A percentile compares a stretch with the other conserved stretches of the same genome.
Conservation (phyloP, 2,329 filamentous ascomycete species). For the Aspergillus niger region DNA sequence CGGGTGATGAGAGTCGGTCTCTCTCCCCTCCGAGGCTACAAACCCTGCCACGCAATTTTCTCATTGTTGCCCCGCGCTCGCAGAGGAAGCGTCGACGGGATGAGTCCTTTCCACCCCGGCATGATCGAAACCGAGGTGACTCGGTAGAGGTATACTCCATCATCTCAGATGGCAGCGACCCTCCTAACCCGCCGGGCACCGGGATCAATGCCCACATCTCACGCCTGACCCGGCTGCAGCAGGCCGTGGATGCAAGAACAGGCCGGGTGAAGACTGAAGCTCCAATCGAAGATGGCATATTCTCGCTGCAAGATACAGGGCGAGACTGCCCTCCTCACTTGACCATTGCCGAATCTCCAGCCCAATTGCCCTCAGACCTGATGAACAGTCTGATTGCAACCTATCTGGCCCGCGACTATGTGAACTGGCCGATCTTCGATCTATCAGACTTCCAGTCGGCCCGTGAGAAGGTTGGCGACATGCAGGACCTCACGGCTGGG, state of each 20-base stretch:
- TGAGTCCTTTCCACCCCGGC: neutral
- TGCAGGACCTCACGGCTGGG: conserved; percentile 8
- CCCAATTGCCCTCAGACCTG: conserved; percentile 17
- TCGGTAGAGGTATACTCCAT: conserved; percentile 5
- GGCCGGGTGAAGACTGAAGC: conserved; percentile 15
- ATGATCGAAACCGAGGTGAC: neutral
- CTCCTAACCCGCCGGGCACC: neutral
- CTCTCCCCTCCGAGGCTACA: neutral
- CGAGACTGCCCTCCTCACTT: neutral
- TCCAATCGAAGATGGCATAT: neutral
- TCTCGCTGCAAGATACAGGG: neutral
- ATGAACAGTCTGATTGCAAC: conserved; percentile 21
- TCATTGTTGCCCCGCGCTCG: neutral
- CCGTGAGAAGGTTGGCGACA: conserved; percentile 15
- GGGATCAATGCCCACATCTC: neutral
- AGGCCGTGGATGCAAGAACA: conserved; percentile 7
- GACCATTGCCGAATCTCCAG: neutral
- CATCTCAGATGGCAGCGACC: conserved; percentile 11
- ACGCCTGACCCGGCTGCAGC: conserved; percentile 14
- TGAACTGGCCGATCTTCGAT: conserved; percentile 29
- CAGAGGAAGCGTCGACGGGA: neutral
- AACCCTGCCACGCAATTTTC: neutral
- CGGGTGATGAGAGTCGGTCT: neutral
- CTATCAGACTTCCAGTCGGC: conserved; percentile 19
- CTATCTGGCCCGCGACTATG: conserved; percentile 29